These are phyloP conservation scores for Cercospora zeae-maydis DNA, from an alignment of 2,329 filamentous ascomycete genomes.

Conservation along the genomic window DNA sequence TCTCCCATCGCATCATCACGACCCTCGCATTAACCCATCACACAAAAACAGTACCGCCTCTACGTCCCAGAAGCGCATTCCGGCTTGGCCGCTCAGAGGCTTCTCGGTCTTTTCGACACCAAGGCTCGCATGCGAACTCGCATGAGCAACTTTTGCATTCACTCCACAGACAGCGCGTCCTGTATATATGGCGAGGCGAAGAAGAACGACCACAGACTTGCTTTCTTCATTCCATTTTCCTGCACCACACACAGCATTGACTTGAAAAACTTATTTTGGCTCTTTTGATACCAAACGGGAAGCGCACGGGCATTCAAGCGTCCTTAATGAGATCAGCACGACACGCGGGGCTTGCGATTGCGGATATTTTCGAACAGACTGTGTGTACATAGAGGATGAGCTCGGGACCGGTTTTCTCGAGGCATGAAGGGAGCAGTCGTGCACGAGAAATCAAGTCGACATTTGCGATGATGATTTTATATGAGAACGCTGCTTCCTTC, in stretches of 20 bases:
- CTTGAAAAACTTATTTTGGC: neutral
- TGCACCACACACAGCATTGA: neutral
- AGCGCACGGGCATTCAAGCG: neutral
- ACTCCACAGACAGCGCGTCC: neutral
- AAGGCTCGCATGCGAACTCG: neutral
- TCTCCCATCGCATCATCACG: neutral
- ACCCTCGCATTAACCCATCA: neutral
- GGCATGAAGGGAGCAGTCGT: neutral
- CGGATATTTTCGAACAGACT: neutral
- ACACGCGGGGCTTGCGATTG: neutral
- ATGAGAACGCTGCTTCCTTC: neutral
- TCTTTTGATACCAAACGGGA: neutral
- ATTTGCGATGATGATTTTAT: neutral
- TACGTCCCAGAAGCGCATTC: neutral
- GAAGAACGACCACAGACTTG: neutral
- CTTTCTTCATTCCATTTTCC: neutral
- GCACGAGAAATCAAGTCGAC: neutral
- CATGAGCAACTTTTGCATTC: neutral
- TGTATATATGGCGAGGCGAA: constrained; percentile 4
- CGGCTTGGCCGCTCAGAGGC: neutral
- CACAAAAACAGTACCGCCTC: neutral
- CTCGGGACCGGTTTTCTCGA: neutral
- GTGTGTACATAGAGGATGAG: neutral
- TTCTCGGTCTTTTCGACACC: neutral
- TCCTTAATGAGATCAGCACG: neutral